Base-by-base conservation (phyloP, 2,329 filamentous ascomycete genomes). In the Myotisia sp. region DNA sequence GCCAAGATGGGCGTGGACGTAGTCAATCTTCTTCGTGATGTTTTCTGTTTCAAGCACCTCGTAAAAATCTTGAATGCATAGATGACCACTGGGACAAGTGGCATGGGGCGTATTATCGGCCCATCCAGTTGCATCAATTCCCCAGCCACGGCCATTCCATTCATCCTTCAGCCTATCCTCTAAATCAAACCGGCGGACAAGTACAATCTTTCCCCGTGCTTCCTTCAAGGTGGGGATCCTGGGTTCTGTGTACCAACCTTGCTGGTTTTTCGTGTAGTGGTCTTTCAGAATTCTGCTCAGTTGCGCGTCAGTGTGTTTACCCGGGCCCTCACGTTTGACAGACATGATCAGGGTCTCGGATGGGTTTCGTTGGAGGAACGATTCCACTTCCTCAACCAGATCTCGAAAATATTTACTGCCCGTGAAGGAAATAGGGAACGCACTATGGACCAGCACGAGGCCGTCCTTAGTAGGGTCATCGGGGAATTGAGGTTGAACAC, bases 31-130 rank as follows among this genome's bases (percentile, higher is more conserved):
- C 57, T 76, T 74, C 23, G 77, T 66, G 39, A 95, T 87, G 46
- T 78, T 79, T 39, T 72, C 64, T 14, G 71, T 74, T 55, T 84
- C 74, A 29, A 77, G 62, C 21, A 98, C 75, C 51, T 92, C 84
- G 65, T 92, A 95, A 58, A 87, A 94, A 62, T 95, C 90, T 61
- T 95, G 90, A 26, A 95, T 76, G 44, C 81, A 76, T 39, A 94
- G 74, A 42, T 76, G 65, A 3, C 82, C 84, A 47, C 75, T 76
- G 6, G 71, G 71, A 31, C 72, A 73, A 21, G 65, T 65, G 37
- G 80, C 78, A 50, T 92, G 75, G 20, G 79, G 74, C 42, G 81
- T 83, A 59, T 95, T 95, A 59, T 94, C 80, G 0, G 81, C 83
- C 87, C 87, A 95, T 12, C 59, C 59, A 21, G 66, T 62, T 35